phyloP scores from a whole-genome alignment of 1,284 basidiomycete species.

The Blastosporella zonata region DNA sequence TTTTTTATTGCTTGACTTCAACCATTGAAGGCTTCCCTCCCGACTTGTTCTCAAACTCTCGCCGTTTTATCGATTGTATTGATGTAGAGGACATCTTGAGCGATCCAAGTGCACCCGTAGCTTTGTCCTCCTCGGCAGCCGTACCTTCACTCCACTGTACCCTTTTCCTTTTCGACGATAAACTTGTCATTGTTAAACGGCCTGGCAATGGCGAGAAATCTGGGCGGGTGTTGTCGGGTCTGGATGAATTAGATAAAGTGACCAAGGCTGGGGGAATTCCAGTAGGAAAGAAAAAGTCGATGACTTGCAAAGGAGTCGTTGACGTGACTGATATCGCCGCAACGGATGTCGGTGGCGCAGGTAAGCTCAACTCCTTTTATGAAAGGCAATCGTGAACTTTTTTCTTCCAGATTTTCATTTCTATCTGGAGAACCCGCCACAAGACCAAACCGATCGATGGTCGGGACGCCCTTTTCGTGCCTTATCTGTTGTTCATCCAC shows the following conservation, averaged over 20 bases:
- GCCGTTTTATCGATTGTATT: conserved; percentile 89
- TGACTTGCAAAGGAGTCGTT: conserved; percentile 85
- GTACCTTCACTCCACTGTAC: conserved; percentile 72
- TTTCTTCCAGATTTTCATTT: conserved; percentile 71
- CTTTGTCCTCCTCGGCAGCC: conserved; percentile 37
- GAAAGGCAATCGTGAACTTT: conserved; percentile 9
- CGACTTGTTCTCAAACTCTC: conserved; percentile 79
- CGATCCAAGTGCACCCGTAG: conserved; percentile 44
- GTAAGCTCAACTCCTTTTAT: conserved; percentile 42
- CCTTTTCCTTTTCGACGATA: conserved; percentile 94
- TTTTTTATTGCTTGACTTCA: conserved; percentile 83
- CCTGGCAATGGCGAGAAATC: conserved; percentile 70
- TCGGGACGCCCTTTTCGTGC: conserved; percentile 78
- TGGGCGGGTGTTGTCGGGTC: conserved; percentile 73
- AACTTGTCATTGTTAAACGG: conserved; percentile 89
- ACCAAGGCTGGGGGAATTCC: conserved; percentile 61
- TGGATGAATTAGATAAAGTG: conserved; percentile 82
- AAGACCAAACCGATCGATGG: conserved; percentile 82
- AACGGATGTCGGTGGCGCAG: conserved; percentile 80
- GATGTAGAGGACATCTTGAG: conserved; percentile 85
- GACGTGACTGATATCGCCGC: conserved; percentile 83
- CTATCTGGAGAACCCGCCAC: conserved; percentile 76
- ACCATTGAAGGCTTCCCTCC: conserved; percentile 92
- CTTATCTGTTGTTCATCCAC: conserved; percentile 70
- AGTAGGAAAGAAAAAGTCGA: conserved; percentile 66